A percentile compares a stretch with the other conserved stretches of the same genome.
Conservation (phyloP, 331 rosid genomes). For the Cucumis variabilis region DNA sequence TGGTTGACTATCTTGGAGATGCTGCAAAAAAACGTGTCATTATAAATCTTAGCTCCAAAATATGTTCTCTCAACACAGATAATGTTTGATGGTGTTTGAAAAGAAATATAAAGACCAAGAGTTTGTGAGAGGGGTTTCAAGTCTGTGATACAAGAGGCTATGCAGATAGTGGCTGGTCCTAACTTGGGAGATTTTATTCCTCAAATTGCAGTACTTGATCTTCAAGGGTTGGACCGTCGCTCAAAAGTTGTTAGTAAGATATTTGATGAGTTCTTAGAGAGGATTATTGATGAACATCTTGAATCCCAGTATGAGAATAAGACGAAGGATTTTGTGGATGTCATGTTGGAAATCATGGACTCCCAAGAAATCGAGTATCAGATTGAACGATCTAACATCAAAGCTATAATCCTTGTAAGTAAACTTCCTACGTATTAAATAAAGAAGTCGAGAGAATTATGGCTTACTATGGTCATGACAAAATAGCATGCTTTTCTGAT, state of each 20-base stretch:
- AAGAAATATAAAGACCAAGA: slow-evolving; percentile 54
- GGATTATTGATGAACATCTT: slow-evolving; percentile 60
- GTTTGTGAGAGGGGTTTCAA: slow-evolving; percentile 58
- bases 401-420: slow-evolving; percentile 47
- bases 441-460: not conserved
- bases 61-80: slow-evolving; percentile 45
- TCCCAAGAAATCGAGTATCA: slow-evolving; percentile 48
- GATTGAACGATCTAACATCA: slow-evolving; percentile 51
- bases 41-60: slow-evolving; percentile 57
- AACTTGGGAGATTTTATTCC: slow-evolving; percentile 67
- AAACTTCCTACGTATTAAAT: no score
- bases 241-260: slow-evolving; percentile 46
- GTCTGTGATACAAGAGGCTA: slow-evolving; percentile 44
- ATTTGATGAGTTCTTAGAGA: slow-evolving; percentile 58
- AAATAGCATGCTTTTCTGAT: not conserved
- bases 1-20: slow-evolving; percentile 43
- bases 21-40: slow-evolving; percentile 29
- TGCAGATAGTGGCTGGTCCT: slow-evolving; percentile 44
- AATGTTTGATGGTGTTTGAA: slow-evolving; percentile 67
- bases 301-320: slow-evolving; percentile 35
- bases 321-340: slow-evolving; percentile 60
- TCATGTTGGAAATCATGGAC: slow-evolving; percentile 57
- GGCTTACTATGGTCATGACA: not conserved
- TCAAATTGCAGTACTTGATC: slow-evolving; percentile 51
- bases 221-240: slow-evolving; percentile 56